phyloP scores from a whole-genome alignment of 208 protist species.

The Trypanosomatidae sp. region DNA sequence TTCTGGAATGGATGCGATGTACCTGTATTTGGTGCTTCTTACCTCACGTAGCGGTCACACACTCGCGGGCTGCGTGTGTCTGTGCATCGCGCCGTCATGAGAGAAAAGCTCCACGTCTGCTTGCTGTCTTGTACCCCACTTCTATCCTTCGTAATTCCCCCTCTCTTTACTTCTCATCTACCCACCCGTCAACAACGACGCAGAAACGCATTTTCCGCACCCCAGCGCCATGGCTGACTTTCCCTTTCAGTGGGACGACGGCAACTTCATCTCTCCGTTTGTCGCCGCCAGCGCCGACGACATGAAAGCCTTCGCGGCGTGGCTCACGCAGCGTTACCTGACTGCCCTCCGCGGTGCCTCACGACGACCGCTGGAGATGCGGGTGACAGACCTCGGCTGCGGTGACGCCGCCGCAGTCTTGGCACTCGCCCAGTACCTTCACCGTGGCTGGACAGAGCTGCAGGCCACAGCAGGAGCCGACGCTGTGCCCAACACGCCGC shows the following conservation, averaged over 20 bases:
- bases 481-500: background rate
- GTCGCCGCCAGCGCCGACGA: constrained; percentile 42
- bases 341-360: background rate
- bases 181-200: background rate
- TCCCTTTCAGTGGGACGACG: constrained; percentile 79
- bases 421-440: constrained; percentile 21
- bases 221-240: background rate
- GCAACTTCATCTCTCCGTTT: constrained; percentile 73
- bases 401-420: constrained; percentile 60
- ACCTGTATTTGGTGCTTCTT: too few relatives aligned
- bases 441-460: constrained; percentile 20
- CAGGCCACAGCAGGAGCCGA: background rate
- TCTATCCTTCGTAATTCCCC: too few relatives aligned
- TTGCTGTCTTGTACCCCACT: too few relatives aligned
- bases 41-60: too few relatives aligned
- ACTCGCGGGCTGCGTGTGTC: too few relatives aligned
- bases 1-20: too few relatives aligned
- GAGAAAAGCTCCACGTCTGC: too few relatives aligned
- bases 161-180: too few relatives aligned
- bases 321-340: constrained; percentile 26
- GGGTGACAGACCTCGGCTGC: constrained; percentile 68
- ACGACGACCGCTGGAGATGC: constrained; percentile 14
- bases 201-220: too few relatives aligned
- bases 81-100: too few relatives aligned
- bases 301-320: constrained; percentile 36